Base-by-base conservation (phyloP, 371 early-diverging fungal species). In the Syncephalastrum monosporum region DNA sequence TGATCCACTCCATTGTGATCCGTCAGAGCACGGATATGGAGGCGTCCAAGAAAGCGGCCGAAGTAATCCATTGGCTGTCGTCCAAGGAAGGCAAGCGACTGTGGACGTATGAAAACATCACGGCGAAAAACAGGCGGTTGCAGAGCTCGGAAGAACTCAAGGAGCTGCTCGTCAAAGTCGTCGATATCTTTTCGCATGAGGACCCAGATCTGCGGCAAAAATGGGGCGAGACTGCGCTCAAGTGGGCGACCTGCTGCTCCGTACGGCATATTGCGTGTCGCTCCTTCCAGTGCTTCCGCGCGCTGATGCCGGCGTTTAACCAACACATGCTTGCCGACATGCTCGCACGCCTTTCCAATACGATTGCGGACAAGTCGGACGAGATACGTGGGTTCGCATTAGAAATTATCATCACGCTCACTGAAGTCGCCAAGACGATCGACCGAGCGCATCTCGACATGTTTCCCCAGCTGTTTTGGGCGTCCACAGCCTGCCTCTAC, bases 241-340 rank as follows among this genome's bases (percentile, higher is more conserved):
- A 85, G 48, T 96, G 94, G 94, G 96, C 93, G 0, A 93, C 94
- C 16, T 82, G 83, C 16, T 96, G 96, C 61, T 90, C 95, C 5
- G 93, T 95, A 5, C 86, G 94, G 1, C 92, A 94, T 59, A 82
- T 93, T 17, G 97, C 96, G 0, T 90, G 91, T 46, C 82, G 94
- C 12, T 93, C 95, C 0, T 86, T 96, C 57, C 94, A 94, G 59
- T 85, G 93, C 51, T 92, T 93, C 61, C 84, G 94, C 13, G 83
- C 82, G 2, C 60, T 97, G 21, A 84, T 82, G 71, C 93, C 95
- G 8, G 71, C 78, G 0, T 87, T 92, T 43, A 90, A 86, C 47
- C 87, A 86, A 46, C 78, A 82, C 53, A 92, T 92, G 88, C 65
- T 94, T 21, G 87, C 92, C 0, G 93, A 93, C 42, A 82, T 96